Evolutionary conservation across 768 basidiomycete species (phyloP).

Genomic region (Russula vinacea): DNA sequence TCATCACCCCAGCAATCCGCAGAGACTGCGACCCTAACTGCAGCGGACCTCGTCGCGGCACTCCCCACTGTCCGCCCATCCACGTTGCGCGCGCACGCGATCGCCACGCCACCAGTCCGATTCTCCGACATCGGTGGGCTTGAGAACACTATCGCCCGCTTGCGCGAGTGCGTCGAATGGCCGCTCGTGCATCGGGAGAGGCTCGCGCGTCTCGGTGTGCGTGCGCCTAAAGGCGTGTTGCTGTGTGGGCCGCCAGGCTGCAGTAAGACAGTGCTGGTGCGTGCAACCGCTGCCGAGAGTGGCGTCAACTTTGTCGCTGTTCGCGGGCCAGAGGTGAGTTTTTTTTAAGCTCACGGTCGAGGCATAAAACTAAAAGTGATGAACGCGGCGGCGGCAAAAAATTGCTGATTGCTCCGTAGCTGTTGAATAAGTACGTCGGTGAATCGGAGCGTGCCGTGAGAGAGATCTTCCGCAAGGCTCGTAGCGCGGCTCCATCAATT

Average conservation of each 20-base stretch:
- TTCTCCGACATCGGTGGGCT: constrained; percentile 94
- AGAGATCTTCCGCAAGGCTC: constrained; percentile 93
- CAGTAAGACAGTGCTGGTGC: constrained; percentile 89
- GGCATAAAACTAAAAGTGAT: not conserved
- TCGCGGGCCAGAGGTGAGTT: constrained; percentile 86
- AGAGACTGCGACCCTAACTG: constrained; percentile 35
- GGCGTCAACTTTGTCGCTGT: constrained; percentile 96
- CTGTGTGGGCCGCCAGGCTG: constrained; percentile 97
- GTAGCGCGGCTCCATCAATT: constrained; percentile 91
- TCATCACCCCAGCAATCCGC: constrained; percentile 28
- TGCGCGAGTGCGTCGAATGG: constrained; percentile 94
- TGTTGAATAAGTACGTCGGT: constrained; percentile 94
- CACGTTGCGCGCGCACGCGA: constrained; percentile 88
- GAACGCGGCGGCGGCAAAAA: not conserved
- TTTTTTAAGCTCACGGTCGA: not conserved
- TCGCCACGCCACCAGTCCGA: constrained; percentile 77
- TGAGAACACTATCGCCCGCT: constrained; percentile 70
- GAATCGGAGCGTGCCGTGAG: constrained; percentile 95
- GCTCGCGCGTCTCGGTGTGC: constrained; percentile 83
- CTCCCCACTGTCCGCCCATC: constrained; percentile 84
- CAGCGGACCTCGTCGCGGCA: constrained; percentile 68
- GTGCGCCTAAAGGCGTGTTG: constrained; percentile 84
- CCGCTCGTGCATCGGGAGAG: constrained; percentile 83
- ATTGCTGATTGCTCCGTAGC: constrained; percentile 43
- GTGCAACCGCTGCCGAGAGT: constrained; percentile 89